phyloP scores from a whole-genome alignment of 2,329 filamentous ascomycete species.

The Fusarium annulatum region DNA sequence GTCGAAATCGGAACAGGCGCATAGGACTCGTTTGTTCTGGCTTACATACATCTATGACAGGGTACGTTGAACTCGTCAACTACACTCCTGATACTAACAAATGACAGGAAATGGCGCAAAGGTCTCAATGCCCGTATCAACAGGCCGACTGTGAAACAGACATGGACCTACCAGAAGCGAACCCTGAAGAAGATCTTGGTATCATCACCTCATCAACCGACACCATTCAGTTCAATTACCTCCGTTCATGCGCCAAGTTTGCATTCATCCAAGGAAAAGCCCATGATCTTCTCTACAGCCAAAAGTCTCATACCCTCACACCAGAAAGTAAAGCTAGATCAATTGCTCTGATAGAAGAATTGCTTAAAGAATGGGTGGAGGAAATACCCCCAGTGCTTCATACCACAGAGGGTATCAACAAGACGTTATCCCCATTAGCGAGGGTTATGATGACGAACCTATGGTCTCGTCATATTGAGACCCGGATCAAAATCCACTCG shows the following conservation, averaged over 20 bases:
- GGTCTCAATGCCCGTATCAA: conserved; percentile 48
- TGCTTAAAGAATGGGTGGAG: conserved; percentile 24
- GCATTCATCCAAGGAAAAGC: conserved; percentile 38
- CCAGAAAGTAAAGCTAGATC: neutral
- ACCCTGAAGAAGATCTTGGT: conserved; percentile 18
- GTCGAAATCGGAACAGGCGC: conserved; percentile 14
- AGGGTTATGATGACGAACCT: conserved; percentile 16
- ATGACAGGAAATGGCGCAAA: conserved; percentile 50
- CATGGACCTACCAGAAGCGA: conserved; percentile 38
- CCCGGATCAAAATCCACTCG: conserved; percentile 20
- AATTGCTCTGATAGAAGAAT: conserved; percentile 6
- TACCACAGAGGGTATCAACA: neutral
- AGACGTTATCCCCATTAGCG: neutral
- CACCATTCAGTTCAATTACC: conserved; percentile 23
- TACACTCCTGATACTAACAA: neutral
- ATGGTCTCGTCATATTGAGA: conserved; percentile 35
- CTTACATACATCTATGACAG: conserved; percentile 51
- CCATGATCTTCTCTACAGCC: conserved; percentile 31
- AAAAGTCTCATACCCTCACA: neutral
- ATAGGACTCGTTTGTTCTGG: conserved; percentile 52
- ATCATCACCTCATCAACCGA: conserved; percentile 13
- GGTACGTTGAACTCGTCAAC: neutral
- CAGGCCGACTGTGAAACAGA: conserved; percentile 53
- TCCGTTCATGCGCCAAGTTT: conserved; percentile 23
- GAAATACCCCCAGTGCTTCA: conserved; percentile 23